Percentiles rank a stretch among this genome's conserved stretches.
phyloP scores from a whole-genome alignment of 2,329 filamentous ascomycete species.

The Colletotrichum caudatum region DNA sequence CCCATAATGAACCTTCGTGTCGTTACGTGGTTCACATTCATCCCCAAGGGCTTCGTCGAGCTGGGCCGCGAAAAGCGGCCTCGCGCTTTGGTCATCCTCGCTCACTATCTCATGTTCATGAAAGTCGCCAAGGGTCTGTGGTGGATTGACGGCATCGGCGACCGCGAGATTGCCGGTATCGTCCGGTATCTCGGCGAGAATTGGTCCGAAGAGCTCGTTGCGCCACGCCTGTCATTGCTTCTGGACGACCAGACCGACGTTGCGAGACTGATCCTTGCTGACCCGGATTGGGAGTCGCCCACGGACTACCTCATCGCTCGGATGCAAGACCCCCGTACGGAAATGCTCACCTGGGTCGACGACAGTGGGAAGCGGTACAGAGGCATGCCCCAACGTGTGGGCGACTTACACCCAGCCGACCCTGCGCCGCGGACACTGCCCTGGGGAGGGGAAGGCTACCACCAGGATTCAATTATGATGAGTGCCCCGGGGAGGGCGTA shows the following conservation, averaged over 20 bases:
- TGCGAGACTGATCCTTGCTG: conserved; percentile 58
- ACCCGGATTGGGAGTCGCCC: conserved; percentile 57
- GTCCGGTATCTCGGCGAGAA: conserved; percentile 53
- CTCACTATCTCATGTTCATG: conserved; percentile 64
- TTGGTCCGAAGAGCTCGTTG: conserved; percentile 56
- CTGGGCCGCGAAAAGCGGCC: conserved; percentile 57
- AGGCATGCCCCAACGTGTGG: conserved; percentile 30
- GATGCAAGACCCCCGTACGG: conserved; percentile 17
- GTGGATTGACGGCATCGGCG: conserved; percentile 63
- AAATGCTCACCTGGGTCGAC: conserved; percentile 41
- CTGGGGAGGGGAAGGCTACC: conserved; percentile 7
- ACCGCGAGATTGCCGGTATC: conserved; percentile 61
- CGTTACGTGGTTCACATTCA: conserved; percentile 66
- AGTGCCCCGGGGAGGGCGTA: conserved; percentile 15
- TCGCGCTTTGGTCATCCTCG: conserved; percentile 64
- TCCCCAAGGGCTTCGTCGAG: conserved; percentile 59
- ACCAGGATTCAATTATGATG: conserved; percentile 18
- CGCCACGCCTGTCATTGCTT: conserved; percentile 55
- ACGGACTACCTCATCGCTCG: conserved; percentile 10
- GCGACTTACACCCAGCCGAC: conserved; percentile 19
- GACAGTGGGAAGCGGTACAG: conserved; percentile 38
- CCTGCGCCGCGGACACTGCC: conserved; percentile 21
- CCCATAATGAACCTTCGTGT: conserved; percentile 61
- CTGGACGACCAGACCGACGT: conserved; percentile 52
- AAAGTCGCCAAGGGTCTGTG: conserved; percentile 59